A percentile compares a stretch with the other conserved stretches of the same genome.
Evolutionary conservation across 805 yeast genomes (phyloP).

Genomic region (Barnettozyma wickerhamii): DNA sequence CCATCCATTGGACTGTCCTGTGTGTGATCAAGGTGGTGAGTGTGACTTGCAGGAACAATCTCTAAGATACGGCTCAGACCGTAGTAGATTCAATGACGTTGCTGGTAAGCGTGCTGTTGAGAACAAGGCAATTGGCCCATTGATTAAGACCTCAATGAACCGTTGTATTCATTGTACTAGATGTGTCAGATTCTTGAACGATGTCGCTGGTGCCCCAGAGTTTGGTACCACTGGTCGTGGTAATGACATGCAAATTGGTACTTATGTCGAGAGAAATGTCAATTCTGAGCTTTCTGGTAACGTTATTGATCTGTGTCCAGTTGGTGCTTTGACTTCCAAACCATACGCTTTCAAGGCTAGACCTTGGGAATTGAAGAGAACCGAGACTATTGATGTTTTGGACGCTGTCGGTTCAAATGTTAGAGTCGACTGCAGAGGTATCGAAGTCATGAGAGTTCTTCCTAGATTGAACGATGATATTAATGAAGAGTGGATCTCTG

Average conservation of each 20-base stretch:
- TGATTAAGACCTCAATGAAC: slow-evolving; percentile 87
- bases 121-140: slow-evolving; percentile 86
- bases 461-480: slow-evolving; percentile 84
- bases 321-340: slow-evolving; percentile 85
- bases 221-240: slow-evolving; percentile 89
- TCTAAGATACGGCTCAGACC: slow-evolving; percentile 75
- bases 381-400: slow-evolving; percentile 79
- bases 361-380: slow-evolving; percentile 90
- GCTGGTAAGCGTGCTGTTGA: slow-evolving; percentile 87
- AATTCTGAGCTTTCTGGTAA: slow-evolving; percentile 85
- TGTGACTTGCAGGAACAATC: slow-evolving; percentile 90
- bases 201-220: slow-evolving; percentile 90
- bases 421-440: slow-evolving; percentile 82
- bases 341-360: slow-evolving; percentile 91
- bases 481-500: slow-evolving; percentile 90
- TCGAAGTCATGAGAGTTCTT: slow-evolving; percentile 80
- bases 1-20: slow-evolving; percentile 91
- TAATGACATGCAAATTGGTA: slow-evolving; percentile 88
- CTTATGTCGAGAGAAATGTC: slow-evolving; percentile 79
- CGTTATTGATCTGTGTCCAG: slow-evolving; percentile 85
- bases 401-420: slow-evolving; percentile 82
- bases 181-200: slow-evolving; percentile 86
- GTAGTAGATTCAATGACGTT: slow-evolving; percentile 80
- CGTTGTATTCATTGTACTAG: slow-evolving; percentile 91
- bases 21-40: slow-evolving; percentile 93